Evolutionary conservation across 2,329 filamentous ascomycete species (phyloP).

Genomic region (Diaporthe sp.): DNA sequence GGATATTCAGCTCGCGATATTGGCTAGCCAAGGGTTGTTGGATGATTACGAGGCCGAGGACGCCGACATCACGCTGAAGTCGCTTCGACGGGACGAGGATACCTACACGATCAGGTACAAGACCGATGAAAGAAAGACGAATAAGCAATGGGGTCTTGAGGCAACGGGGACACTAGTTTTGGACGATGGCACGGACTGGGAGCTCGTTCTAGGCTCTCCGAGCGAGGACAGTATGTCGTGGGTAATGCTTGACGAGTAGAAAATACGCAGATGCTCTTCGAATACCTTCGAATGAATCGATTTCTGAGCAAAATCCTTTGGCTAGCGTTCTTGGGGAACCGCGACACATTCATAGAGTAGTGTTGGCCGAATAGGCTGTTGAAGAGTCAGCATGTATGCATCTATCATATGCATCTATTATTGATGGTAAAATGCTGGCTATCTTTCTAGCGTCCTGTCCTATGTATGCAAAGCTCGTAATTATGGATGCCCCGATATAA

Average conservation of each 20-base stretch:
- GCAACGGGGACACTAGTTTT: no score
- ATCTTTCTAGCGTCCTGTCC: neutral
- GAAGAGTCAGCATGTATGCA: no score
- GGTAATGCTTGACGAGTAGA: conserved; percentile 6
- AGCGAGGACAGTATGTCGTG: conserved; percentile 1
- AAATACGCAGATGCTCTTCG: neutral
- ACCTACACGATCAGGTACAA: conserved; percentile 7
- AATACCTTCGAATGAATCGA: no score
- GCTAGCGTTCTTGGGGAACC: neutral
- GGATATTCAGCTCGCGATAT: neutral
- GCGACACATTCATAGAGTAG: neutral
- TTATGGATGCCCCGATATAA: neutral
- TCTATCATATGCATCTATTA: neutral
- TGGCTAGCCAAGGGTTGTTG: conserved; percentile 7
- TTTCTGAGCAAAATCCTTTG: no score
- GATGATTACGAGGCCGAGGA: conserved; percentile 15
- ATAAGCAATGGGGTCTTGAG: neutral
- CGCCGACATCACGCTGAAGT: neutral
- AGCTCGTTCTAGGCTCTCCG: neutral
- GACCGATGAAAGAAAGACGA: neutral
- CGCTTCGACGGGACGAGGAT: neutral
- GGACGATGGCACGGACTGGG: neutral
- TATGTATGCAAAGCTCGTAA: neutral
- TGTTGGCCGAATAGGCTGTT: no score
- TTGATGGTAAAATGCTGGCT: neutral